Evolutionary conservation across 345 rosid species (phyloP).

Genomic region (thale cress (Arabidopsis thaliana)): DNA sequence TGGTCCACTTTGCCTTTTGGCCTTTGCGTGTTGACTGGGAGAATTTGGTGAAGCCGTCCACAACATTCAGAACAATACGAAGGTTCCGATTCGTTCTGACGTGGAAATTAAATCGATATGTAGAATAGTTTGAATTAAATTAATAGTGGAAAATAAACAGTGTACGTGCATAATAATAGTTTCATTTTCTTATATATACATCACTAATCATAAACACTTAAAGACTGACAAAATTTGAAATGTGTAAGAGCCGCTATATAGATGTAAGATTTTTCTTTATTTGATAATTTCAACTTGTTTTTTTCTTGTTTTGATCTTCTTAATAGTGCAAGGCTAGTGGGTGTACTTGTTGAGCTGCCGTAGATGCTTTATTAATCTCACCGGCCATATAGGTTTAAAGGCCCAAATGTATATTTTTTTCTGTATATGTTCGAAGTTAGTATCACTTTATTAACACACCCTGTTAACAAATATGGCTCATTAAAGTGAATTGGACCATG

Average conservation of each 20-base stretch:
- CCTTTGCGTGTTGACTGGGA: constrained; percentile 10
- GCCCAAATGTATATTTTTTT: too few relatives aligned
- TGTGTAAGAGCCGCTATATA: not conserved
- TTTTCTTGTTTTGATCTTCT: too few relatives aligned
- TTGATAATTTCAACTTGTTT: not conserved
- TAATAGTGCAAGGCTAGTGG: too few relatives aligned
- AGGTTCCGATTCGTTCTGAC: not conserved
- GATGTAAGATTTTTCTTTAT: not conserved
- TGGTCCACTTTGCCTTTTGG: constrained; percentile 6
- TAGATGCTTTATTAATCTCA: too few relatives aligned
- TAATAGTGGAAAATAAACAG: not conserved
- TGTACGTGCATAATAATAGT: not conserved
- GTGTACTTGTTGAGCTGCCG: too few relatives aligned
- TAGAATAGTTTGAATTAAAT: not conserved
- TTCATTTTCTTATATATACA: not conserved
- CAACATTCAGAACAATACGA: not conserved
- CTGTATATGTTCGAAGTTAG: too few relatives aligned
- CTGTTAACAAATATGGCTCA: too few relatives aligned
- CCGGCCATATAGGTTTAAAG: too few relatives aligned
- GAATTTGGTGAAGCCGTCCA: constrained; percentile 3
- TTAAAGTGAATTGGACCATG: too few relatives aligned
- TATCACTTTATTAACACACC: too few relatives aligned
- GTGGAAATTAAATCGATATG: not conserved
- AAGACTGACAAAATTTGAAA: not conserved
- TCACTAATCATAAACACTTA: not conserved